These are phyloP conservation scores for Lactifluus hygrophoroides DNA, from an alignment of 768 basidiomycete species.

Conservation along the genomic window DNA sequence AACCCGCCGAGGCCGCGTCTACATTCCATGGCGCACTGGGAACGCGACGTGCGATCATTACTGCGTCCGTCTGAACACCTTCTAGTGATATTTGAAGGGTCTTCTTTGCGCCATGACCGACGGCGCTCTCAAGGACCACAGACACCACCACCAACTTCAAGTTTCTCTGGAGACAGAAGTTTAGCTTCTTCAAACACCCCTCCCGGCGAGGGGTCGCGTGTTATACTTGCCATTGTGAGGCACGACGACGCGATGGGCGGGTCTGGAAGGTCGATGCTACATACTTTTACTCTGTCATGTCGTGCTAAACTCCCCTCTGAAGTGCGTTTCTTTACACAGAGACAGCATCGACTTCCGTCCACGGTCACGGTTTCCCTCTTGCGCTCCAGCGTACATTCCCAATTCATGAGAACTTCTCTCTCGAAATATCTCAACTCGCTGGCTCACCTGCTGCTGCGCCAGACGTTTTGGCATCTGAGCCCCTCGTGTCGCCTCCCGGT, in stretches of 20 bases:
- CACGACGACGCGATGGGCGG: neutral
- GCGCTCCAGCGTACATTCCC: slow-evolving; percentile 14
- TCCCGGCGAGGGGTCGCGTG: neutral
- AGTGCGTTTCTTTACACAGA: slow-evolving; percentile 14
- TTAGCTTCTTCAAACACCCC: neutral
- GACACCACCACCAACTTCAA: neutral
- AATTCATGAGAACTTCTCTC: slow-evolving; percentile 10
- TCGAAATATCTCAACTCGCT: slow-evolving; percentile 15
- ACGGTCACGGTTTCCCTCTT: neutral
- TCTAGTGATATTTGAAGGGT: neutral
- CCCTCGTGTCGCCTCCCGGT: neutral
- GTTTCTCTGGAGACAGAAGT: neutral
- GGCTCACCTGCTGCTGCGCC: neutral
- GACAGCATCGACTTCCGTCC: neutral
- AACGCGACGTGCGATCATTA: slow-evolving; percentile 5
- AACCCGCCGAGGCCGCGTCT: neutral
- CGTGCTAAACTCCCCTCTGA: neutral
- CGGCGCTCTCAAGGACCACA: neutral
- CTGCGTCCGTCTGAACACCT: slow-evolving; percentile 13
- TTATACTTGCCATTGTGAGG: slow-evolving; percentile 5
- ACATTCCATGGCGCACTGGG: slow-evolving; percentile 8
- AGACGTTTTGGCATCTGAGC: neutral
- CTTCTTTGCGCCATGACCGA: neutral
- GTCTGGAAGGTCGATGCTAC: slow-evolving; percentile 8
- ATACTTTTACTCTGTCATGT: neutral